Base-by-base conservation (phyloP, 441 rosid species). In the Populus hybrid region DNA sequence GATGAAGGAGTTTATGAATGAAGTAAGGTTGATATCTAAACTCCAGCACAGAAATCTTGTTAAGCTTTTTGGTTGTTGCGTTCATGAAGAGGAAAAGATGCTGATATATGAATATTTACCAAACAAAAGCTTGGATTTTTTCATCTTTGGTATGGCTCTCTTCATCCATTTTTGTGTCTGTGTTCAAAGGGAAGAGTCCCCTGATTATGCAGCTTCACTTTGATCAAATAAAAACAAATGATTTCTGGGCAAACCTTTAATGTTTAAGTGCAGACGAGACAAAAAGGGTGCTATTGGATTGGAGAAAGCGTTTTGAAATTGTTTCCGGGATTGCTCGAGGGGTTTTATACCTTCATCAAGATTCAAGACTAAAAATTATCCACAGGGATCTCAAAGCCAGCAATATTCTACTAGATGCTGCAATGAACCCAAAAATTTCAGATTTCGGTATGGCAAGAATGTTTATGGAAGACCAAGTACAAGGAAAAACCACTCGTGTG, bases 1-100 rank as follows among this genome's bases (percentile, higher is more conserved):
- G 76, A 65, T 83, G 28, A 73, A 78, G 72, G 93, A 93, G 76
- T 91, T 93, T 70, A 89, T 85, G 79, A 92, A 87, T 54, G 95
- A 92, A 80, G 79, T 92, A 1, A 67, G 59, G 30, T 73, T 90
- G 74, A 87, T 91, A 63, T 86, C 92, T 2, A 91, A 90, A 50
- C 85, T 93, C 72, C 97, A 90, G 72, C 95, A 89, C 59, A 79
- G 89, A 10, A 91, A 93, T 76, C 94, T 93, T 59, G 93, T 90
- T 30, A 87, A 83, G 78, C 85, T 89, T 24, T 32, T 88, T 10
- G 93, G 93, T 12, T 89, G 82, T 40, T 87, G 91, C 81, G 85
- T 88, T 76, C 81, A 91, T 28, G 70, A 67, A 35, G 86, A 88
- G 69, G 96, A 91, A 75, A 87, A 84, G 73, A 87, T 90, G 90